These are phyloP conservation scores for Waltiozyma sp. DNA, from an alignment of 1,139 yeast genomes.

Conservation along the genomic window DNA sequence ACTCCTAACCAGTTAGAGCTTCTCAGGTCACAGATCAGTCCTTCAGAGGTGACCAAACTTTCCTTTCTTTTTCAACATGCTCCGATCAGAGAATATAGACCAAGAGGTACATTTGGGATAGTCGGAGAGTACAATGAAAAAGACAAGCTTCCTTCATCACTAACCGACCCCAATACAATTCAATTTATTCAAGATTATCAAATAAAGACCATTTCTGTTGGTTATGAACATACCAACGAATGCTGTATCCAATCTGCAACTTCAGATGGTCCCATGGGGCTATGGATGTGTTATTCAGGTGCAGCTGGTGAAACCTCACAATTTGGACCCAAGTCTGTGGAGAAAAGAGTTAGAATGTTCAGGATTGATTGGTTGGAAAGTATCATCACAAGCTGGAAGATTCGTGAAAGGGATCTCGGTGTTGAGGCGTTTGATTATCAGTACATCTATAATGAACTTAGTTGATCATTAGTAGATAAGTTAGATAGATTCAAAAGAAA, in stretches of 20 bases:
- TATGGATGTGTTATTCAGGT: slow-evolving; percentile 48
- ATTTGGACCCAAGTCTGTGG: slow-evolving; percentile 11
- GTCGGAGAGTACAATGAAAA: slow-evolving; percentile 40
- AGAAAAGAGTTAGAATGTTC: slow-evolving; percentile 34
- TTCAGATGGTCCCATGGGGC: slow-evolving; percentile 5
- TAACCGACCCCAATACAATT: slow-evolving; percentile 21
- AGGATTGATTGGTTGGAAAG: slow-evolving; percentile 30
- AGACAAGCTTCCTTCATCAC: slow-evolving; percentile 22
- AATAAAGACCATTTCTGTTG: slow-evolving; percentile 35
- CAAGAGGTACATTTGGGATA: slow-evolving; percentile 34
- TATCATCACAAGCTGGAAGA: slow-evolving; percentile 40
- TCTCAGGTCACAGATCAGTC: slow-evolving; percentile 3
- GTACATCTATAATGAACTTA: slow-evolving; percentile 10
- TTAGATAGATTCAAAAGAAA: no score
- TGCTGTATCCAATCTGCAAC: slow-evolving; percentile 30
- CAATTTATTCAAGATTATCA: slow-evolving; percentile 12
- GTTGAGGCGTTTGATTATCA: slow-evolving; percentile 21
- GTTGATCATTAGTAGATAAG: background rate
- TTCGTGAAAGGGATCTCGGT: slow-evolving; percentile 28
- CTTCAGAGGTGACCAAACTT: slow-evolving; percentile 10
- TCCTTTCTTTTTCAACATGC: slow-evolving; percentile 34
- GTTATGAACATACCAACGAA: slow-evolving; percentile 47
- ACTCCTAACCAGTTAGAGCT: slow-evolving; percentile 1
- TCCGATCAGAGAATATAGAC: slow-evolving; percentile 43
- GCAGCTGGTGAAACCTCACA: slow-evolving; percentile 43